phyloP scores from a whole-genome alignment of 2,329 filamentous ascomycete genomes.

The Microdochium nivale region DNA sequence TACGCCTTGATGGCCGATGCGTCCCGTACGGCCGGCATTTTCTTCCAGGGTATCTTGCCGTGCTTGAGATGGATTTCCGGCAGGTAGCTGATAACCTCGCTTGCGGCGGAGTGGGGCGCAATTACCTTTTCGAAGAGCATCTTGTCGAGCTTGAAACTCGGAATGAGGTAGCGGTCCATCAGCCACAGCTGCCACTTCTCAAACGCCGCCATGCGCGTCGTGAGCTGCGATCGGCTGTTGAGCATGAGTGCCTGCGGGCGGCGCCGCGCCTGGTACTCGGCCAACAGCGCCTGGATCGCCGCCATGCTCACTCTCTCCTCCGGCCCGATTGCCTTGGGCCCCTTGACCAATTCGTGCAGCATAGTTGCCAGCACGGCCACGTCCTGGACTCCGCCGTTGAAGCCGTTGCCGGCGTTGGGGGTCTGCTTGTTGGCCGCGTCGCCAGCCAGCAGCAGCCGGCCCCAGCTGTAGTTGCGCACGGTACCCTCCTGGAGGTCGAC shows the following conservation, averaged over 20 bases:
- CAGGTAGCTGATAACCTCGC: neutral
- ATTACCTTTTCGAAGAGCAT: neutral
- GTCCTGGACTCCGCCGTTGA: neutral
- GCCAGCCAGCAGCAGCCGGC: neutral
- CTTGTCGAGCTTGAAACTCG: neutral
- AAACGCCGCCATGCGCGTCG: neutral
- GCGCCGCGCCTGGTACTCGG: neutral
- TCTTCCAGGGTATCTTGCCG: neutral
- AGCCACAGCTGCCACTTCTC: neutral
- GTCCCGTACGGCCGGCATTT: neutral
- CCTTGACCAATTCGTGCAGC: neutral
- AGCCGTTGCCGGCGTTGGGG: neutral
- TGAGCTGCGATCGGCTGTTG: neutral
- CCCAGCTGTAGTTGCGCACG: constrained; percentile 20
- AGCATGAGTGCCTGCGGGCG: neutral
- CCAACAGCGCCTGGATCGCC: neutral
- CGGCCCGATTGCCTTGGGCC: neutral
- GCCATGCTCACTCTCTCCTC: neutral
- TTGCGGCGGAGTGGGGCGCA: neutral
- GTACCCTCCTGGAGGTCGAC: constrained; percentile 7
- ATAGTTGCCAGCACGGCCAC: neutral
- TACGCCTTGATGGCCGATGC: no score
- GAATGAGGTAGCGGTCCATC: neutral
- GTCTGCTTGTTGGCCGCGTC: neutral
- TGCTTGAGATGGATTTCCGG: neutral